Base-by-base conservation (phyloP, 2,329 filamentous ascomycete species). In the Ciborinia camelliae region DNA sequence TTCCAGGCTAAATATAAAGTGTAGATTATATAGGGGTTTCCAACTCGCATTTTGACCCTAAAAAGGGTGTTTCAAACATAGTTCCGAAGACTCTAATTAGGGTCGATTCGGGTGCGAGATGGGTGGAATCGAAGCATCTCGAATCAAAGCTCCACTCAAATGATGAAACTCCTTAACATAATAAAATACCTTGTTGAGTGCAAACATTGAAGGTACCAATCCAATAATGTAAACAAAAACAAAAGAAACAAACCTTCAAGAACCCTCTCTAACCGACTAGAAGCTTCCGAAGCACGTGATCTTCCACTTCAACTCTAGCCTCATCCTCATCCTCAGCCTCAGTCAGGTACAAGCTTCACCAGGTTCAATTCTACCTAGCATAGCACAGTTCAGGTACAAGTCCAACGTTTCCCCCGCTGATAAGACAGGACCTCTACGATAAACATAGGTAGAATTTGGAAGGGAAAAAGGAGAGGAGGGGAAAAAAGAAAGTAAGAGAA, bases 341-440 rank as follows among this genome's bases (percentile, higher is more conserved):
- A 47, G 14, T 26, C 28, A 47, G 14, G 4, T 26, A 32, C 41
- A 32, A 45, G 54, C 26, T 28, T 32, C 26, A 32, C 41, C n/a
- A 45, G 54, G 20, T 28, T 32, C 26, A 23, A 45, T 57, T 23
- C 5, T 23, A 7, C 15, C n/a, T n/a, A n/a, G n/a, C n/a, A n/a
- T n/a, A n/a, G 54, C 41, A 45, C 20, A 41, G 52, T 7, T 41
- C 37, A 55, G 41, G n/a, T 18, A 23, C 14, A 4, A 28, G 12
- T 47, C 41, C 41, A 18, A 35, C 47, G 39, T 58, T 35, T 47
- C 20, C 55, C 55, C 55, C 55, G 55, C 55, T 58, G 55, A 58
- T 58, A 58, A 58, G 55, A 47, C 35, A 23, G 35, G 28, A 23
- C 39, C 26, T 43, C 37, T 8, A 20, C 39, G 54, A 58, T 45